phyloP scores from a whole-genome alignment of 2,329 filamentous ascomycete species.

The Fusarium keratoplasticum region DNA sequence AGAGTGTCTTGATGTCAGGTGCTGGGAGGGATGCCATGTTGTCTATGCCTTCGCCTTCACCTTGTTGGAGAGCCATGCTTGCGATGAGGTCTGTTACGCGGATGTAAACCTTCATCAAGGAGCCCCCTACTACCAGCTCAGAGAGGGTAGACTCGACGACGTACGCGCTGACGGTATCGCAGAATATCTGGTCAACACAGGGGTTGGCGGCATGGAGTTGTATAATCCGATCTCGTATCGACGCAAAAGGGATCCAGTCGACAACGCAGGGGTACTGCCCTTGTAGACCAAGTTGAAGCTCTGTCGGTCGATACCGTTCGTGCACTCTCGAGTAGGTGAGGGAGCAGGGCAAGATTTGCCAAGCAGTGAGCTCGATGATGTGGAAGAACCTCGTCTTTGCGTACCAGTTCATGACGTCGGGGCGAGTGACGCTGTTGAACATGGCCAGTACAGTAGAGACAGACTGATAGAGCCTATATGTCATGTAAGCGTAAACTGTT shows the following conservation, averaged over 20 bases:
- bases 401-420: conserved; percentile 51
- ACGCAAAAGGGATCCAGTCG: background rate
- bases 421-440: conserved; percentile 50
- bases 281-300: background rate
- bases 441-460: conserved; percentile 13
- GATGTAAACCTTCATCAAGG: background rate
- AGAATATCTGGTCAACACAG: background rate
- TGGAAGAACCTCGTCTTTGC: conserved; percentile 54
- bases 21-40: background rate
- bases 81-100: background rate
- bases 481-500: background rate
- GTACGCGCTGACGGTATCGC: background rate
- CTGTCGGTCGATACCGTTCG: background rate
- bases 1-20: background rate
- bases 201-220: background rate
- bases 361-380: conserved; percentile 49
- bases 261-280: background rate
- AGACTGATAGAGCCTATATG: background rate
- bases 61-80: background rate
- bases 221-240: background rate
- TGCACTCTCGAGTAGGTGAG: conserved; percentile 32
- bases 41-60: background rate
- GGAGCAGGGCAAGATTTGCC: conserved; percentile 47
- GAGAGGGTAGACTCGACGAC: background rate
- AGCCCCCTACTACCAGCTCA: background rate